phyloP scores from a whole-genome alignment of 2,329 filamentous ascomycete genomes.

The Neonectria sp. region DNA sequence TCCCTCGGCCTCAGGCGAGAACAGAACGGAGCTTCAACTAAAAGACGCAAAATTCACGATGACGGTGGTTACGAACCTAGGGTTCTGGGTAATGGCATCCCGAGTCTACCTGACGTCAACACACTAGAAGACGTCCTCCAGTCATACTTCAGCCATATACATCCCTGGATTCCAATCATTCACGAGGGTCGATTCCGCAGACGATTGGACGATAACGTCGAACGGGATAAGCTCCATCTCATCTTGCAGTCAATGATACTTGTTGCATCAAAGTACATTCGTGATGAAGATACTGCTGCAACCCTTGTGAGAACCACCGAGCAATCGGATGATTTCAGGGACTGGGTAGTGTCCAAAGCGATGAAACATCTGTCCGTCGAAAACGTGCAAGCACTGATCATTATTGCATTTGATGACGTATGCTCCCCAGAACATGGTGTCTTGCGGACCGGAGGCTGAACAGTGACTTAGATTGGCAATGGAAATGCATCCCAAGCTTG shows the following conservation, averaged over 20 bases:
- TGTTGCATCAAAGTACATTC: constrained; percentile 45
- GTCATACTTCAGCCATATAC: constrained; percentile 55
- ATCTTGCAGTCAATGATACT: constrained; percentile 55
- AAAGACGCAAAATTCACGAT: constrained; percentile 25
- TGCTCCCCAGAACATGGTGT: constrained; percentile 36
- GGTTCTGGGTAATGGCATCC: not conserved
- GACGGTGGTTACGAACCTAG: not conserved
- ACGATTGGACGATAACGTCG: constrained; percentile 40
- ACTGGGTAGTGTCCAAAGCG: constrained; percentile 41
- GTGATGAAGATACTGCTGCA: constrained; percentile 37
- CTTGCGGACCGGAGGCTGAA: constrained; percentile 30
- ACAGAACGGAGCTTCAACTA: constrained; percentile 1
- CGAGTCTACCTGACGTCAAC: not conserved
- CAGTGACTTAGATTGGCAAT: constrained; percentile 45
- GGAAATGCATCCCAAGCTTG: constrained; percentile 26
- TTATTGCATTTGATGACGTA: constrained; percentile 56
- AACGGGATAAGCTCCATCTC: constrained; percentile 46
- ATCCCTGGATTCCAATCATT: constrained; percentile 58
- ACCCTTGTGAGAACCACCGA: not conserved
- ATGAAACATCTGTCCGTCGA: constrained; percentile 53
- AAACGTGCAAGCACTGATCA: constrained; percentile 54
- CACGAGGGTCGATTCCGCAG: constrained; percentile 50
- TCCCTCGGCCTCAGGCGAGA: not conserved
- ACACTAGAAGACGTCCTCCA: constrained; percentile 45
- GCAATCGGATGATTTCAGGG: constrained; percentile 14